phyloP scores from a whole-genome alignment of 176 grass and related monocot genomes.

The Thinopyrum elongatum region DNA sequence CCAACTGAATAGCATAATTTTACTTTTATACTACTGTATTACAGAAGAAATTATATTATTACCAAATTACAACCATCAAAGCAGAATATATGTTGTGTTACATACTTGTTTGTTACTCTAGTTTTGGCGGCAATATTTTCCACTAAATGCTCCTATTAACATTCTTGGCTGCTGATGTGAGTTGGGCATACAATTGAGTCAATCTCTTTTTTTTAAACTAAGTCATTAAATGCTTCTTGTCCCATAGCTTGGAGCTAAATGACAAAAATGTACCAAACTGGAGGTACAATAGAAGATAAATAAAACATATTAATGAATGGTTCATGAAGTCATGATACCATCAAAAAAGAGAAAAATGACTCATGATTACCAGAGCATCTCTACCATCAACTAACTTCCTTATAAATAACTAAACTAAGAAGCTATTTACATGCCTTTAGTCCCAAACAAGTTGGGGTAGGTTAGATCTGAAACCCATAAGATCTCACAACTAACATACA shows the following conservation, averaged over 20 bases:
- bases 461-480: no score
- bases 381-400: neutral
- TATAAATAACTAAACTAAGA: neutral
- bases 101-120: neutral
- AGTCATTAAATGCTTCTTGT: neutral
- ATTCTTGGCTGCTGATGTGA: neutral
- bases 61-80: neutral
- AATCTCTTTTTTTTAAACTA: neutral
- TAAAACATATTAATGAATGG: neutral
- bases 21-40: slow-evolving; percentile 1
- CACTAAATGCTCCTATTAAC: neutral
- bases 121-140: slow-evolving; percentile 8
- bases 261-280: neutral
- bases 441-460: no score
- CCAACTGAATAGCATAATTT: neutral
- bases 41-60: neutral
- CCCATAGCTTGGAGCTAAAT: neutral
- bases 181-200: neutral
- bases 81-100: neutral
- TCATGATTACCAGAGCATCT: neutral
- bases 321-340: neutral
- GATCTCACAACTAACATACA: neutral
- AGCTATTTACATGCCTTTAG: neutral
- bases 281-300: neutral
- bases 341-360: neutral